phyloP scores from a whole-genome alignment of 192 early-diverging fungal genomes.

The Umbelopsis sp. region DNA sequence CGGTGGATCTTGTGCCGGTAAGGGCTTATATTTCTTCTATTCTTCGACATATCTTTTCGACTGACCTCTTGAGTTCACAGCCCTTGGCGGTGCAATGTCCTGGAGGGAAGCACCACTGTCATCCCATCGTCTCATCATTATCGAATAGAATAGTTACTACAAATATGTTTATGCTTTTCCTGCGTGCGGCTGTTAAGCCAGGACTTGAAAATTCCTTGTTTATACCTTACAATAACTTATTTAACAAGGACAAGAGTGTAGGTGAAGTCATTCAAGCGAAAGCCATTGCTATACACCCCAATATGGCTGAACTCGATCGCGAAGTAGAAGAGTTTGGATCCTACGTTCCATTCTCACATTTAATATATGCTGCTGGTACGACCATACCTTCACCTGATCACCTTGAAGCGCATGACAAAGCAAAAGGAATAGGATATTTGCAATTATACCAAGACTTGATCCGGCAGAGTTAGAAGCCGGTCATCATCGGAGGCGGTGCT shows the following conservation, averaged over 20 bases:
- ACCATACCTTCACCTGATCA: conserved; percentile 53
- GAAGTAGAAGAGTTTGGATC: conserved; percentile 49
- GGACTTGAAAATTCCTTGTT: conserved; percentile 64
- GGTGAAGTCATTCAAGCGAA: conserved; percentile 53
- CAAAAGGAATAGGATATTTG: conserved; percentile 38
- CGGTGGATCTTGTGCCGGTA: conserved; percentile 56
- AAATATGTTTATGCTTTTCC: conserved; percentile 70
- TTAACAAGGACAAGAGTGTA: conserved; percentile 31
- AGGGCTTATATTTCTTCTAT: neutral
- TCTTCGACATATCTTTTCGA: neutral
- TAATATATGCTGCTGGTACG: conserved; percentile 55
- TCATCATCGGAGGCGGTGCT: conserved; percentile 77
- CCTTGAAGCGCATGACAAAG: conserved; percentile 46
- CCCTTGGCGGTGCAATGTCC: conserved; percentile 28
- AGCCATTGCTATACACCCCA: conserved; percentile 46
- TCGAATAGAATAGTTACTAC: conserved; percentile 57
- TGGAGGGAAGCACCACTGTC: conserved; percentile 38
- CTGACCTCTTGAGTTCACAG: conserved; percentile 15
- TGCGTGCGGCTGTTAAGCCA: conserved; percentile 51
- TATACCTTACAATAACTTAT: conserved; percentile 54
- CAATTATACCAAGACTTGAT: conserved; percentile 58
- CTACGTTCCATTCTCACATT: conserved; percentile 51
- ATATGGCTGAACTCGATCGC: conserved; percentile 55
- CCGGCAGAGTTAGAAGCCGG: conserved; percentile 51
- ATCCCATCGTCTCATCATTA: conserved; percentile 57